phyloP scores from a whole-genome alignment of 73 alveolate genomes.

The Halteria grandinella region DNA sequence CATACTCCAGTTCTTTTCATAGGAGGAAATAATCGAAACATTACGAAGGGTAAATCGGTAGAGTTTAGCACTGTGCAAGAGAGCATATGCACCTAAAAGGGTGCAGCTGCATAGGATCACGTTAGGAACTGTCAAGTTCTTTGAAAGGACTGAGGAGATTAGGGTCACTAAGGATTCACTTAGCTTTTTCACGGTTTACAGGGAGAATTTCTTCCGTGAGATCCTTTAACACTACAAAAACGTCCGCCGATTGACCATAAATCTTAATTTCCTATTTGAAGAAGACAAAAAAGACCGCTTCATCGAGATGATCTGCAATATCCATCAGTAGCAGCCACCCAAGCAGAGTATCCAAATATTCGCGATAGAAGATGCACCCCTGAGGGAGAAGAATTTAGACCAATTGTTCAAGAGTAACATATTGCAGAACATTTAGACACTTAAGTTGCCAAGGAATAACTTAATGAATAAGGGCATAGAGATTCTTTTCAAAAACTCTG shows the following conservation, averaged over 20 bases:
- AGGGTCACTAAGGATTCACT: slow-evolving; percentile 56
- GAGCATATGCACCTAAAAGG: slow-evolving; percentile 58
- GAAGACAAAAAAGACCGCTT: slow-evolving; percentile 56
- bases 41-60: slow-evolving; percentile 60
- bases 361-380: slow-evolving; percentile 47
- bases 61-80: slow-evolving; percentile 47
- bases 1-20: slow-evolving; percentile 49
- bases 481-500: slow-evolving; percentile 21
- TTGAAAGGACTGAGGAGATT: slow-evolving; percentile 68
- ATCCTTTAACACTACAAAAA: slow-evolving; percentile 65
- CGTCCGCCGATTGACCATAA: slow-evolving; percentile 39
- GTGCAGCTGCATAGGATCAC: slow-evolving; percentile 50
- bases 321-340: no score
- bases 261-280: slow-evolving; percentile 53
- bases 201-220: slow-evolving; percentile 54
- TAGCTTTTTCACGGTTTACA: slow-evolving; percentile 36
- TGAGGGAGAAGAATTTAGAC: slow-evolving; percentile 29
- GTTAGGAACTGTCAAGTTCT: slow-evolving; percentile 57
- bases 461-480: slow-evolving; percentile 38
- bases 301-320: slow-evolving; percentile 40
- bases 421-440: slow-evolving; percentile 16
- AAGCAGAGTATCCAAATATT: slow-evolving; percentile 31
- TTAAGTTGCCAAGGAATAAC: slow-evolving; percentile 49
- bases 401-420: slow-evolving; percentile 27
- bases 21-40: slow-evolving; percentile 54